Evolutionary conservation across 176 grass and related monocot genomes (phyloP), one percentile per base, ranked within the genome.

Genomic region (Zizania latifolia): DNA sequence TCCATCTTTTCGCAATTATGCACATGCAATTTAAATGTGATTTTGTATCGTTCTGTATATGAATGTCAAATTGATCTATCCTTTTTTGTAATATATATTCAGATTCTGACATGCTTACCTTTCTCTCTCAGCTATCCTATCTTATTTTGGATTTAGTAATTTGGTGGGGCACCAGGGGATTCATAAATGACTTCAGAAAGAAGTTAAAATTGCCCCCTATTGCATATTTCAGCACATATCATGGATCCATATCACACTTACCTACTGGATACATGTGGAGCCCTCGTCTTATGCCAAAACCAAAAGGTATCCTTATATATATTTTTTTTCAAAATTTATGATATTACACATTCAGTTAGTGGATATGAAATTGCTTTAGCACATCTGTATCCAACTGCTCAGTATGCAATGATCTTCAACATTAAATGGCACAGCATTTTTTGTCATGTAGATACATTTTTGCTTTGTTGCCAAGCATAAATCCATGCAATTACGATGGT

Each of bases 261-360:
- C 94, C 94, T 83, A 98, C 86, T 74, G 91, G 89, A 76, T 98
- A 98, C 83, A 92, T 98, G 91, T 98, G 94, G 94, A 98, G 94
- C 70, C 86, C 91, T 51, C 86, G 87, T 40, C 88, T 98, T 83
- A 88, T 94, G 65, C 86, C 86, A 56, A 98, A 98, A 68, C 91
- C 94, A 80, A 87, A 79, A 71, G 94, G 94, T 94, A 89, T 69
- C 19, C 81, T 74, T 17, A 82, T 51, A 56, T 83, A 65, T n/a
- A 80, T 29, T 84, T 58, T 26, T 70, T 63, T 84, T 41, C 41
- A 59, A 32, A 38, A 19, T 60, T 80, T 8, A 58, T 24, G 12
- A 32, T 68, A 31, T 12, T 36, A 29, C 40, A 6, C 54, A 61
- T 50, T 26, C 10, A 50, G 21, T 76, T 69, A 58, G 51, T 84